Conservation (phyloP, 768 basidiomycete species). For the Panaeolus papilionaceus region DNA sequence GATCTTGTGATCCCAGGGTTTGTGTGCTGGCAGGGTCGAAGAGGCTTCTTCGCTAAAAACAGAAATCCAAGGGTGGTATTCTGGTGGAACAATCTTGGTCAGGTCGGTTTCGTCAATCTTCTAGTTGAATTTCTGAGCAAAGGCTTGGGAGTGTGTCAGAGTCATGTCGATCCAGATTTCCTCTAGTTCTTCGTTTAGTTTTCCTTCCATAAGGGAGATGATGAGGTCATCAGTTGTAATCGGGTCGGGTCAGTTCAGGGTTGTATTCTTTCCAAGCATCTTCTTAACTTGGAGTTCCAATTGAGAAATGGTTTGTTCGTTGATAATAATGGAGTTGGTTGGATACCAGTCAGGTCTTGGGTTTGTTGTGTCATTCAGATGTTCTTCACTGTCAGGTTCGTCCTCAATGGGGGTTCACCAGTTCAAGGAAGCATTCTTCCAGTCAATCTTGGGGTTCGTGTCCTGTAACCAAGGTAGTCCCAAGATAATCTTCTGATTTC, state of each 20-base stretch:
- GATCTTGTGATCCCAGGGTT: constrained; percentile 25
- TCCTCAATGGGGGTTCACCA: not conserved
- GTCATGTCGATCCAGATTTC: constrained; percentile 7
- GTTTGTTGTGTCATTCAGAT: too few relatives aligned
- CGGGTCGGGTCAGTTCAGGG: too few relatives aligned
- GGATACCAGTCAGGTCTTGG: too few relatives aligned
- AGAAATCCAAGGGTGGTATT: constrained; percentile 3
- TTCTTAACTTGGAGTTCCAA: too few relatives aligned
- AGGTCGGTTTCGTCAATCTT: not conserved
- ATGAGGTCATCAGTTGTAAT: too few relatives aligned
- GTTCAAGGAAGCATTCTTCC: constrained; percentile 9
- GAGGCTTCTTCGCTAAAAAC: constrained; percentile 23
- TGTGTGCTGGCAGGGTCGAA: constrained; percentile 10
- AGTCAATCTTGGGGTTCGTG: constrained; percentile 19
- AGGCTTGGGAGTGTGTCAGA: not conserved
- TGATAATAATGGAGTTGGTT: too few relatives aligned
- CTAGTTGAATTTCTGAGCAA: constrained; percentile 7
- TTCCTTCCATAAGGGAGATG: too few relatives aligned
- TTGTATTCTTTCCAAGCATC: too few relatives aligned
- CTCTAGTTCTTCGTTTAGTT: too few relatives aligned
- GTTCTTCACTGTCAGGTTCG: not conserved
- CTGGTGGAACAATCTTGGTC: not conserved
- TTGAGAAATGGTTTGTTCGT: too few relatives aligned
- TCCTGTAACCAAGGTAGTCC: constrained; percentile 13
- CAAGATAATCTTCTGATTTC: not conserved